These are phyloP conservation scores for Pichia cabralensis DNA, from an alignment of 805 yeast genomes.

Conservation along the genomic window DNA sequence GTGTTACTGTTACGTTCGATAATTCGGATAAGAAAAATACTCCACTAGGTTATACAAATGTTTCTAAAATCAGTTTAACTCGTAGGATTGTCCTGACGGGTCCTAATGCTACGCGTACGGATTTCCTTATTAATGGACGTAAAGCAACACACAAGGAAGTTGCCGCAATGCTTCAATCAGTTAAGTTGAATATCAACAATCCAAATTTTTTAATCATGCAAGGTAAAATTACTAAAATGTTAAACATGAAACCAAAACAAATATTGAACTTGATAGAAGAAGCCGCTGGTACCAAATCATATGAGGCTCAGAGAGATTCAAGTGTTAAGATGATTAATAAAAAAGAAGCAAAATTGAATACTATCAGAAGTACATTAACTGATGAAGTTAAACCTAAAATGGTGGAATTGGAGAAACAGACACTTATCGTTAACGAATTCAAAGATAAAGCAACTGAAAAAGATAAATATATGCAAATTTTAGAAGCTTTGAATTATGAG, in stretches of 20 bases:
- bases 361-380: slow-evolving; percentile 57
- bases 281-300: slow-evolving; percentile 96
- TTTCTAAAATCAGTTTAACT: slow-evolving; percentile 76
- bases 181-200: slow-evolving; percentile 90
- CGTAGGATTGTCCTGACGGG: slow-evolving; percentile 84
- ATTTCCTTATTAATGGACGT: slow-evolving; percentile 90
- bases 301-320: slow-evolving; percentile 85
- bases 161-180: slow-evolving; percentile 81
- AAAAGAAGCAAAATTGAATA: slow-evolving; percentile 76
- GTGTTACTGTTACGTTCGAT: slow-evolving; percentile 92
- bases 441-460: slow-evolving; percentile 40
- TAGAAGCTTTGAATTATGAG: slow-evolving; percentile 19
- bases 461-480: slow-evolving; percentile 7
- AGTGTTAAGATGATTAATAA: slow-evolving; percentile 88
- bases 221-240: slow-evolving; percentile 93
- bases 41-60: slow-evolving; percentile 80
- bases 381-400: slow-evolving; percentile 94
- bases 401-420: slow-evolving; percentile 70
- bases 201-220: slow-evolving; percentile 98
- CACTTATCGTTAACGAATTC: slow-evolving; percentile 71
- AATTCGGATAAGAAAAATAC: slow-evolving; percentile 65
- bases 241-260: slow-evolving; percentile 92
- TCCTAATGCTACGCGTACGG: slow-evolving; percentile 31
- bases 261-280: slow-evolving; percentile 88
- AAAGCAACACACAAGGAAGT: slow-evolving; percentile 93